Base-by-base conservation (phyloP, 345 rosid species). In the Stellera chamaejasme region DNA sequence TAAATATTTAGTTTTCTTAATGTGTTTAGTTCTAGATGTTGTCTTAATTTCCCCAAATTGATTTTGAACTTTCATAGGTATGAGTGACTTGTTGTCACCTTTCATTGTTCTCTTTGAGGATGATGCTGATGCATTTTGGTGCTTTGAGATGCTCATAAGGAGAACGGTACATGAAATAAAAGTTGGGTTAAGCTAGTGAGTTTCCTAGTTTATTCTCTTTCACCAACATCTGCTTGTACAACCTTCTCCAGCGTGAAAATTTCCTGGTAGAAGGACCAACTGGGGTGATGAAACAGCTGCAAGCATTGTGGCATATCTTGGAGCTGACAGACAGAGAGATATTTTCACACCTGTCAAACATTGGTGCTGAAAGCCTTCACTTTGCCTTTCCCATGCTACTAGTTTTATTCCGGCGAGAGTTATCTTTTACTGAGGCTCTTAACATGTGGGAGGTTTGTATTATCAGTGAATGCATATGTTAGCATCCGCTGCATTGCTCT, bases 281-380 rank as follows among this genome's bases (percentile, higher is more conserved):
- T 11, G 96, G 94, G 56, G 97, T 90, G 69, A 81, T 90, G 94
- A 79, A 83, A 72, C 94, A 90, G 69, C 69, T 90, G 75, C 74
- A 82, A 66, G 79, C 87, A 56, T 73, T 90, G 72, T 81, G 96
- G 94, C 89, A 76, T 56, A 85, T 90, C 65, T 66, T 90, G 69
- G 85, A 87, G 74, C 64, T 78, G 58, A 81, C 85, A 48, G 97
- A 90, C 76, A 79, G 77, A 69, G 91, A 87, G 78, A 81, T 90
- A 11, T 90, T 78, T 62, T 63, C 82, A 52, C 97, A 90, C 72
- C 68, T 90, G 45, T 79, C 84, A 7, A 77, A 67, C 54, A 90
- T 87, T 55, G 97, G 94, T 63, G 90, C 96, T 72, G 96, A 90
- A 79, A 87, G 96, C 72, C 96, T 90, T 60, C 97, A 87, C 80